phyloP scores from a whole-genome alignment of 1,139 yeast genomes.

The Hyphopichia pseudoburtonii region DNA sequence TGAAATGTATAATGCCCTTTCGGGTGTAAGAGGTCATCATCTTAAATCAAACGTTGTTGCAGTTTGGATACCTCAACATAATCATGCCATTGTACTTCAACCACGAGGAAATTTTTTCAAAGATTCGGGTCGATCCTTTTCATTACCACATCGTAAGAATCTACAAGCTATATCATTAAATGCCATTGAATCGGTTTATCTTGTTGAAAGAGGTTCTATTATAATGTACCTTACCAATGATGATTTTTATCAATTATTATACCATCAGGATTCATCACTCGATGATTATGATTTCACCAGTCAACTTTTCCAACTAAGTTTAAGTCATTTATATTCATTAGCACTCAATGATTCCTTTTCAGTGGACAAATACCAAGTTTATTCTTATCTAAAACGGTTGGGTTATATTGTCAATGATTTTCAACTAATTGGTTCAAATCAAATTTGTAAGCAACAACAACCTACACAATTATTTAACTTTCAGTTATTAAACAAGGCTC shows the following conservation, averaged over 20 bases:
- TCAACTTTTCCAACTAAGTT: constrained; percentile 45
- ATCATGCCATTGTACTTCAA: constrained; percentile 49
- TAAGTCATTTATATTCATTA: constrained; percentile 65
- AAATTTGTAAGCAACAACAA: not conserved
- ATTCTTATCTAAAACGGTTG: constrained; percentile 70
- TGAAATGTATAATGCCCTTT: constrained; percentile 73
- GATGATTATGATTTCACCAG: constrained; percentile 25
- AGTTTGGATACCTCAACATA: constrained; percentile 44
- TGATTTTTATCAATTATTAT: constrained; percentile 13
- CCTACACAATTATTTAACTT: not conserved
- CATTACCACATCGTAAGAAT: constrained; percentile 11
- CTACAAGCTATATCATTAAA: constrained; percentile 45
- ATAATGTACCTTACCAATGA: constrained; percentile 45
- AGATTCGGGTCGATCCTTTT: constrained; percentile 61
- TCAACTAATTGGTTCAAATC: constrained; percentile 5
- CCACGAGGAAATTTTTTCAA: constrained; percentile 75
- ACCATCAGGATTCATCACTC: too few species aligned
- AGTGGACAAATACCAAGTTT: constrained; percentile 65
- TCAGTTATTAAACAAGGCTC: not conserved
- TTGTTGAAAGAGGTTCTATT: constrained; percentile 82
- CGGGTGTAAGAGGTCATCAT: constrained; percentile 58
- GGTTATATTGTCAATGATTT: constrained; percentile 68
- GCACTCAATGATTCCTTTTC: constrained; percentile 43
- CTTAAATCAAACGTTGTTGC: constrained; percentile 46
- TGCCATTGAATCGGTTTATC: constrained; percentile 70